These are phyloP conservation scores for Apiotrichum veenhuisii DNA, from an alignment of 1,284 basidiomycete species.

Conservation along the genomic window DNA sequence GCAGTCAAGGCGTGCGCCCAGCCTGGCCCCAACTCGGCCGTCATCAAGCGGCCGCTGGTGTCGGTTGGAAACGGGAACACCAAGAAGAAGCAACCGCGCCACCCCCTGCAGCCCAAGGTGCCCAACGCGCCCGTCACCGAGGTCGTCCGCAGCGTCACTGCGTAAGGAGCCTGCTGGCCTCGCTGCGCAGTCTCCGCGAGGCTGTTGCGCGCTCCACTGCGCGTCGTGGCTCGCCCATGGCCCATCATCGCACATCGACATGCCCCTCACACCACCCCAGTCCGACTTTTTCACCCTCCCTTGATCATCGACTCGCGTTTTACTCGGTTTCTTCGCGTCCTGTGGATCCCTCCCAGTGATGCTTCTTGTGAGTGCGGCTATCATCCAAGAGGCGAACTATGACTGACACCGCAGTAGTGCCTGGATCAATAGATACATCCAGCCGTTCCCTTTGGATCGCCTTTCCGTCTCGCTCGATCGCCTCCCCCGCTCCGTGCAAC, in stretches of 20 bases:
- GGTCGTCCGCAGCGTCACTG: background rate
- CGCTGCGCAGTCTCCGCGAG: background rate
- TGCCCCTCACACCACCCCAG: no score
- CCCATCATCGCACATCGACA: no score
- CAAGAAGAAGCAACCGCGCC: background rate
- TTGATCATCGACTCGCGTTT: no score
- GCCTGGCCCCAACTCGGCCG: background rate
- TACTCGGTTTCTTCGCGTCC: no score
- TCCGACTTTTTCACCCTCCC: no score
- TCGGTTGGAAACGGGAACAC: background rate
- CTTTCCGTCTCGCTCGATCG: no score
- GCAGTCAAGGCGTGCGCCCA: background rate
- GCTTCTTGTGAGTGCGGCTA: background rate
- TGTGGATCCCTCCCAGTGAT: no score
- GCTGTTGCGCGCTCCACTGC: background rate
- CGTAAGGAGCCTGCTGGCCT: background rate
- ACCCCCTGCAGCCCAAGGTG: constrained; percentile 3
- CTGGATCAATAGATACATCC: no score
- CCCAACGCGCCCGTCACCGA: constrained; percentile 1
- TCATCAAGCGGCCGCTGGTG: background rate
- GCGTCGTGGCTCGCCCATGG: no score
- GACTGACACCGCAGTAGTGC: no score
- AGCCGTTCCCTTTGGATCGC: no score
- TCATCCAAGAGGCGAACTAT: background rate
- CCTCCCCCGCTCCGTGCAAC: no score